phyloP scores from a whole-genome alignment of 2,329 filamentous ascomycete genomes.

The Talaromyces sp. region DNA sequence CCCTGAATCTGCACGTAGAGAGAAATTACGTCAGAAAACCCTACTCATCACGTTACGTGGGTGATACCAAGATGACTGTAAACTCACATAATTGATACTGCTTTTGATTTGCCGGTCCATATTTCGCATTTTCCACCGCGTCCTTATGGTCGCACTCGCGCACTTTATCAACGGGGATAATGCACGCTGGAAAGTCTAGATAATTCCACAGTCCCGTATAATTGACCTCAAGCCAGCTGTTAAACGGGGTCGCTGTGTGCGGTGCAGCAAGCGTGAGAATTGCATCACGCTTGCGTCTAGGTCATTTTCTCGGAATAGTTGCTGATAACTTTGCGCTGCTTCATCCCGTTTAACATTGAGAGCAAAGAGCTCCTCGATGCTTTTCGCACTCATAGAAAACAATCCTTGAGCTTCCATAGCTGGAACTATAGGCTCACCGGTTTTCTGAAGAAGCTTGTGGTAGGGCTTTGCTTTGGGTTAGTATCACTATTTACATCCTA shows the following conservation, averaged over 20 bases:
- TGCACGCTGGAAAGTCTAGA: conserved; percentile 6
- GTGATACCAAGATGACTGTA: not conserved
- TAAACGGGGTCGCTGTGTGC: conserved; percentile 46
- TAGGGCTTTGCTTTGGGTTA: conserved; percentile 4
- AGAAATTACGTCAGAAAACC: not conserved
- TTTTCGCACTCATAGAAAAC: conserved; percentile 13
- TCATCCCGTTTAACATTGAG: conserved; percentile 34
- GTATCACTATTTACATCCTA: not conserved
- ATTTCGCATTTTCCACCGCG: conserved; percentile 3
- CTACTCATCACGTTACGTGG: not conserved
- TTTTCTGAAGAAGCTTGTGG: conserved; percentile 2
- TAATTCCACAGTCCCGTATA: conserved; percentile 7
- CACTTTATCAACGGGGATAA: conserved; percentile 5
- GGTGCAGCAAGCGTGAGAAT: conserved; percentile 46
- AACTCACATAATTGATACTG: conserved; percentile 3
- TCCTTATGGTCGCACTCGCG: conserved; percentile 1
- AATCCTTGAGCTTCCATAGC: conserved; percentile 4
- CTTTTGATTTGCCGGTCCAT: conserved; percentile 3
- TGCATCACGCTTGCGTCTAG: no score
- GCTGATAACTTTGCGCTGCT: conserved; percentile 16
- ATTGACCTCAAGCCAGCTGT: conserved; percentile 18
- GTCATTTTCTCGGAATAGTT: conserved; percentile 4
- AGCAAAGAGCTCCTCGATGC: conserved; percentile 36
- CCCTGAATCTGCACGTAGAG: not conserved
- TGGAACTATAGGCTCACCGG: conserved; percentile 3